Base-by-base conservation (phyloP, 306 rosid genomes). In the Mucuna pruriens region DNA sequence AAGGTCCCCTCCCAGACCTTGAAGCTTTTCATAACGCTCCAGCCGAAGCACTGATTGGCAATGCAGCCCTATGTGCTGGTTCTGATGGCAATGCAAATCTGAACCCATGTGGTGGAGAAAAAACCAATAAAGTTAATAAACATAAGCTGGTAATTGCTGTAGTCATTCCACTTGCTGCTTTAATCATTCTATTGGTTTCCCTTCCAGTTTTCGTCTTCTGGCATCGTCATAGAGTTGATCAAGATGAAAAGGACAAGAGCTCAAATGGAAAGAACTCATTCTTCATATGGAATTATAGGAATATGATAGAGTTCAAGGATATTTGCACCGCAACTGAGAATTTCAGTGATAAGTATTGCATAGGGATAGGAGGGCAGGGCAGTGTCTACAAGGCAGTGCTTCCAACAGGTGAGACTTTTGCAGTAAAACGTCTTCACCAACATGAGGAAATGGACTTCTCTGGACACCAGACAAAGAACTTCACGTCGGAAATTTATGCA, bases 321-420 rank as follows among this genome's bases (percentile, higher is more conserved):
- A 29, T 82, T 16, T 7, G 80, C 7, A 12, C 15, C 6, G 71
- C 81, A 20, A 75, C 81, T 33, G 81, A 82, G 39, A 39, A 82
- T 46, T 82, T 82, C 54, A 60, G 76, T 67, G 81, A 82, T 22
- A 75, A 82, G 64, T 69, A 75, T 6, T 75, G 44, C 61, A 67
- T 82, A 44, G 85, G 85, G 66, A 33, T 2, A 57, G 85, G 85
- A 31, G 78, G 82, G 6, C 81, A 82, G n/a, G 85, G 85, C 3
- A 25, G 72, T 22, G 82, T 82, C 2, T 82, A 75, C 77, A 82
- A 76, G 77, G 85, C 82, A 67, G 57, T 67, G 77, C 81, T 82
- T 67, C 82, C 82, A n/a, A 75, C 77, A 15, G 78, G 73, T 46
- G 81, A 75, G 2, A 25, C 49, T 19, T 76, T 82, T 16, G 85